Percentiles rank a stretch among this genome's conserved stretches.
Conservation (phyloP, 148 eudicot genomes). For the Silene conica region DNA sequence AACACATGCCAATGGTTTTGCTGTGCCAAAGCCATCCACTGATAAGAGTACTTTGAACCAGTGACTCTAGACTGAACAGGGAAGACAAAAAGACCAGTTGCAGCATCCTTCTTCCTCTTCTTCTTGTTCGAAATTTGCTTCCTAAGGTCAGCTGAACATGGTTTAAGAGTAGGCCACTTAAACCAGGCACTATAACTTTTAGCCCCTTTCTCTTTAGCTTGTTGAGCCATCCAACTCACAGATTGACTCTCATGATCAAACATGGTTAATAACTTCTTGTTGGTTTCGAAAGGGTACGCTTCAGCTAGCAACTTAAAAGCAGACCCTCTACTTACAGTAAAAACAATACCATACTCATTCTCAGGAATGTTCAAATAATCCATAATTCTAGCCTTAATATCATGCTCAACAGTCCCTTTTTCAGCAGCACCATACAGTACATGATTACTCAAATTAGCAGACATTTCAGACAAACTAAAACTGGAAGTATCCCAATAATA, state of each 20-base stretch:
- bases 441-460: slow-evolving; percentile 89
- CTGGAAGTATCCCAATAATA: slow-evolving; percentile 82
- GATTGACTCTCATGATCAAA: slow-evolving; percentile 99
- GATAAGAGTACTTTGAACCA: slow-evolving; percentile 94
- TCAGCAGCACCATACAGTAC: slow-evolving; percentile 93
- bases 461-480: slow-evolving; percentile 87
- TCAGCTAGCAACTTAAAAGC: slow-evolving; percentile 93
- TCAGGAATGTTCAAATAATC: slow-evolving; percentile 95
- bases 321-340: slow-evolving; percentile 92
- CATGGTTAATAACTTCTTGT: slow-evolving; percentile 89
- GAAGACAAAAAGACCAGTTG: slow-evolving; percentile 80
- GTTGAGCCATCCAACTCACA: slow-evolving; percentile 91
- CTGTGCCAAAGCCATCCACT: slow-evolving; percentile 98
- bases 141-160: slow-evolving; percentile 82
- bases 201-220: slow-evolving; percentile 90
- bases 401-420: slow-evolving; percentile 82
- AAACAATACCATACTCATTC: slow-evolving; percentile 90
- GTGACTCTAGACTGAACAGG: slow-evolving; percentile 97
- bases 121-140: slow-evolving; percentile 78
- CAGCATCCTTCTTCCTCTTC: slow-evolving; percentile 82
- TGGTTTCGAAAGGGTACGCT: slow-evolving; percentile 90
- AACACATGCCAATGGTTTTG: slow-evolving; percentile 94
- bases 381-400: slow-evolving; percentile 76
- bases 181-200: slow-evolving; percentile 84
- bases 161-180: slow-evolving; percentile 88